Evolutionary conservation across 2,329 filamentous ascomycete species (phyloP), one percentile per base, ranked within the genome.

Genomic region (Fusarium papillatum): DNA sequence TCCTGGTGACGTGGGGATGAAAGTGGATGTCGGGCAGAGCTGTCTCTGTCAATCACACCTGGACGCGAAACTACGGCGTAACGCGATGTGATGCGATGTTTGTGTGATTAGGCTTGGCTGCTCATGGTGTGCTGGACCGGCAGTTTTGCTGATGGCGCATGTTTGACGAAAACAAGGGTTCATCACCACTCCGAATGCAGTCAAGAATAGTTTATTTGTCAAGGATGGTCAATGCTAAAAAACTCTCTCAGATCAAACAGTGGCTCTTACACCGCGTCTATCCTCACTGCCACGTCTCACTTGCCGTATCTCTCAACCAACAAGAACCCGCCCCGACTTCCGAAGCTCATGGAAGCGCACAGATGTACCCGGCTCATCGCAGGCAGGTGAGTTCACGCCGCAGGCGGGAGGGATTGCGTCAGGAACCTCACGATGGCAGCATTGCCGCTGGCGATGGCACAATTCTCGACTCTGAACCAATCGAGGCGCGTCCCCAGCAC

Each of bases 381-480:
- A 22, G 57, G 19, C 26, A 16, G 34, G 43, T 60, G 55, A 48
- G 57, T 50, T 71, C 60, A 57, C 43, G 59, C 68, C 34, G 64
- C 41, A 24, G 59, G 26, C 26, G 36, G 64, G 50, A 48, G 60
- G 70, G 70, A 78, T 80, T 74, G 78, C 78, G 78, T 80, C 78
- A 80, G 76, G 76, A 69, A 72, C 75, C 48, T 29, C 34, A 60
- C 76, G 77, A 80, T 80, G 78, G 76, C 78, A 79, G 76, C 71
- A 80, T 79, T 74, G 75, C 55, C 71, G 71, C 57, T 16, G 26
- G 63, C 38, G 66, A 80, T 80, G 78, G 78, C 78, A 80, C 64
- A 80, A 80, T 80, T 69, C 24, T 34, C 38, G 3, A 50, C 36
- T 8, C 7, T 8, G 8, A 64, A 36, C 78, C 78, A 80, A 80